Evolutionary conservation across 2,329 filamentous ascomycete genomes (phyloP).

Genomic region (Pezicula carpinea): DNA sequence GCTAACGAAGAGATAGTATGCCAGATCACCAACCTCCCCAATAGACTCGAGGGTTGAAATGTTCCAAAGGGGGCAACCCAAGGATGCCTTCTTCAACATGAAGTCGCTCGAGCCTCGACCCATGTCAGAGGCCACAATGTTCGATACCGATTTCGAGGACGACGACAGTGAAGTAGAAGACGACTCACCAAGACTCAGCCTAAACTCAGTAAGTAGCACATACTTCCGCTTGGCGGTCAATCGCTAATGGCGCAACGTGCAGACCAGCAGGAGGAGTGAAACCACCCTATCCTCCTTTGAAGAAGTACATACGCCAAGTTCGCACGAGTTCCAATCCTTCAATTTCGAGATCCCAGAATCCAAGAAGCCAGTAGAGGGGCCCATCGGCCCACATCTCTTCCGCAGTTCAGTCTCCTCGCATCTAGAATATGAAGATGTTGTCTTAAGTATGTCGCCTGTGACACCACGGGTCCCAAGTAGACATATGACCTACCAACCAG

Average conservation of each 20-base stretch:
- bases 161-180: conserved; percentile 47
- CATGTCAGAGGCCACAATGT: conserved; percentile 68
- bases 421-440: conserved; percentile 42
- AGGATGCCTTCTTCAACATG: conserved; percentile 58
- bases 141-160: conserved; percentile 72
- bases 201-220: conserved; percentile 60
- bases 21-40: conserved; percentile 19
- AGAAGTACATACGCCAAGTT: conserved; percentile 73
- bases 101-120: conserved; percentile 52
- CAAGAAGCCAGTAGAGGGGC: conserved; percentile 67
- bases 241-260: conserved; percentile 10
- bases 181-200: conserved; percentile 61
- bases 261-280: conserved; percentile 71
- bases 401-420: conserved; percentile 61
- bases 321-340: conserved; percentile 56
- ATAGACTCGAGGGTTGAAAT: conserved; percentile 31
- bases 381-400: conserved; percentile 82
- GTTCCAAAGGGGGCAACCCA: conserved; percentile 42
- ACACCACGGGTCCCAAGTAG: conserved; percentile 53
- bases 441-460: conserved; percentile 68
- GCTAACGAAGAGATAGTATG: conserved; percentile 21
- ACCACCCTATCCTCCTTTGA: conserved; percentile 86
- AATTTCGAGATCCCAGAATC: conserved; percentile 53
- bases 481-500: conserved; percentile 11
- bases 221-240: conserved; percentile 9